Base-by-base conservation (phyloP, 2,329 filamentous ascomycete genomes). In the Stylonectria norvegica region DNA sequence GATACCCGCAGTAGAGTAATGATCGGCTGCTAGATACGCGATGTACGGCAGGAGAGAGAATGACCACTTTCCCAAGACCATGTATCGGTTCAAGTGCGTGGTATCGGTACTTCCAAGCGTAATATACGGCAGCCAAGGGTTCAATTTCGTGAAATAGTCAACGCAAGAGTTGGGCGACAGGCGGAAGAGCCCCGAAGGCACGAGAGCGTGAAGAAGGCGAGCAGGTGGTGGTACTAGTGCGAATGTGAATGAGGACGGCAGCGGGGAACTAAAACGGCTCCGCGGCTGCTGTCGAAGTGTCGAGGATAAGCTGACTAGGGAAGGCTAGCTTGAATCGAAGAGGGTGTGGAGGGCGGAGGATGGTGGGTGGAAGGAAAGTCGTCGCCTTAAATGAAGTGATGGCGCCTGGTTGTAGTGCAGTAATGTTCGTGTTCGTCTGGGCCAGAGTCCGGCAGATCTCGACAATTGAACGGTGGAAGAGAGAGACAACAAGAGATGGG, bases 171-270 rank as follows among this genome's bases (percentile, higher is more conserved):
- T n/a, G n/a, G n/a, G n/a, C n/a, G n/a, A n/a, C n/a, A n/a, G n/a
- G n/a, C n/a, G 37, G 36, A 38, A 37, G 38, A 22, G 39, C 11
- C 18, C 10, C 6, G 17, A 42, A 43, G 30, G 27, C 23, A 27
- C 29, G 30, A 42, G 42, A 45, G 45, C 45, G 50, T 50, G 49
- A 48, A 51, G 46, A 38, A 31, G 33, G 36, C 47, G 39, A 45
- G 48, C 35, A 43, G 47, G 34, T 49, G 45, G 50, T 56, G 42
- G 52, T 57, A 57, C 57, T 57, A 57, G 52, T 57, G 52, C 40
- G 40, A 51, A 55, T 48, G 46, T 45, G 43, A 15, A 42, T 40
- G 35, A n/a, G 34, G 23, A 37, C 43, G 43, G 48, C 47, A 52
- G 54, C 54, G 54, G 56, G 54, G 46, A 42, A 51, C 46, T 51